Evolutionary conservation across 495 filamentous ascomycete genomes (phyloP).

Genomic region (Penicillium soppii): DNA sequence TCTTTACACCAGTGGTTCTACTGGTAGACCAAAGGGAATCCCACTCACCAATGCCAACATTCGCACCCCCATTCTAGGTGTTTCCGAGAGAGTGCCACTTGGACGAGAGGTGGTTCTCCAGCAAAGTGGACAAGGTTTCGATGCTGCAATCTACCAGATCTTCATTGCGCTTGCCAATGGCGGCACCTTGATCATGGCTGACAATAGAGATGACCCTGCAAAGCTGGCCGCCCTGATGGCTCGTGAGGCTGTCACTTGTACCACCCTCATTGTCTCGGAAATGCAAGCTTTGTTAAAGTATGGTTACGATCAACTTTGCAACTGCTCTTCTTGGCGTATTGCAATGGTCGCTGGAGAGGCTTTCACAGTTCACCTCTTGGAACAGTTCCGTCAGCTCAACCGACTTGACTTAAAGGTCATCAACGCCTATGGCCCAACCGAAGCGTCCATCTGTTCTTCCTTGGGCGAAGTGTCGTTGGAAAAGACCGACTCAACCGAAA

Average conservation of each 20-base stretch:
- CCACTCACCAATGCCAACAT: conserved; percentile 17
- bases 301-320: conserved; percentile 2
- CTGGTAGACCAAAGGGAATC: conserved; percentile 25
- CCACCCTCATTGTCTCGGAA: too few species aligned
- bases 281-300: conserved; percentile 19
- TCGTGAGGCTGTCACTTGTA: too few species aligned
- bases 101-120: neutral
- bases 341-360: conserved; percentile 1
- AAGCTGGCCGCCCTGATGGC: conserved; percentile 27
- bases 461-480: conserved; percentile 2
- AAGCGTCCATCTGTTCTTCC: conserved; percentile 18
- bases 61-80: too few species aligned
- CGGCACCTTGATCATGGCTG: too few species aligned
- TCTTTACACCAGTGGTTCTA: conserved; percentile 32
- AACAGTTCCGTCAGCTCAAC: conserved; percentile 14
- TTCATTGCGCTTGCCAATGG: too few species aligned
- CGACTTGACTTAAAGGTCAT: conserved; percentile 9
- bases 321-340: neutral
- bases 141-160: too few species aligned
- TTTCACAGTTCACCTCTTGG: neutral
- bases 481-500: too few species aligned
- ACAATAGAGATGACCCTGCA: too few species aligned
- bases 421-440: conserved; percentile 28
- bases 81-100: too few species aligned
- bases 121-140: too few species aligned